phyloP scores from a whole-genome alignment of 179 eudicot genomes.

The Patellifolia procumbens region DNA sequence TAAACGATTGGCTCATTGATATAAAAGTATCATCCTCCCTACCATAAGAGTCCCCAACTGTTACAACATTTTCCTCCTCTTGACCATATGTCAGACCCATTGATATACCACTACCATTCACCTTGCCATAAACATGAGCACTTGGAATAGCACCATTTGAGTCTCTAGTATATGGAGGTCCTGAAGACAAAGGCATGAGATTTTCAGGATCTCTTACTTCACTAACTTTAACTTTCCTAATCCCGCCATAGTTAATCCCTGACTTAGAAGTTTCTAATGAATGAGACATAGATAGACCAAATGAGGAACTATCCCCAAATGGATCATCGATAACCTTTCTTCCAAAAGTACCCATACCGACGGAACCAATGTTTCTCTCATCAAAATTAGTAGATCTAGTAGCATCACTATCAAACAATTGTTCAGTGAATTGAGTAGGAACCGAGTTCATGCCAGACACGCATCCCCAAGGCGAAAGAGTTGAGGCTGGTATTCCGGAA shows the following conservation, averaged over 20 bases:
- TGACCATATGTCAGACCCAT: constrained; percentile 50
- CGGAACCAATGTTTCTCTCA: constrained; percentile 35
- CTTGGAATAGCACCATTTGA: constrained; percentile 34
- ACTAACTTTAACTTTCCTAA: constrained; percentile 60
- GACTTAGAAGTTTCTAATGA: constrained; percentile 45
- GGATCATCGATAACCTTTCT: constrained; percentile 40
- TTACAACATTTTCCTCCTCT: constrained; percentile 37
- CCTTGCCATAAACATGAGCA: constrained; percentile 39
- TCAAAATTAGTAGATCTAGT: constrained; percentile 38
- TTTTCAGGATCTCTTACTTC: constrained; percentile 54
- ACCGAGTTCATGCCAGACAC: constrained; percentile 40
- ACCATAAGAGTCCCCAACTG: constrained; percentile 39
- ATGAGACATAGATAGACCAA: constrained; percentile 53
- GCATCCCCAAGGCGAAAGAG: constrained; percentile 47
- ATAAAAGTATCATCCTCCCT: constrained; percentile 40
- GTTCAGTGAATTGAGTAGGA: constrained; percentile 41
- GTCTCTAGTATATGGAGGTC: constrained; percentile 34
- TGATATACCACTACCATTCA: constrained; percentile 41
- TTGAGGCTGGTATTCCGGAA: constrained; percentile 41
- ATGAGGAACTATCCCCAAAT: constrained; percentile 38
- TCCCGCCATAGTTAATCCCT: constrained; percentile 46
- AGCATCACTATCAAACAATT: constrained; percentile 40
- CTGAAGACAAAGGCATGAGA: constrained; percentile 41
- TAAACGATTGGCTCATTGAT: constrained; percentile 44
- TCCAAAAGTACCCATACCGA: constrained; percentile 34